Evolutionary conservation across 2,329 filamentous ascomycete species (phyloP).

Genomic region (Aspergillus phoenicis): DNA sequence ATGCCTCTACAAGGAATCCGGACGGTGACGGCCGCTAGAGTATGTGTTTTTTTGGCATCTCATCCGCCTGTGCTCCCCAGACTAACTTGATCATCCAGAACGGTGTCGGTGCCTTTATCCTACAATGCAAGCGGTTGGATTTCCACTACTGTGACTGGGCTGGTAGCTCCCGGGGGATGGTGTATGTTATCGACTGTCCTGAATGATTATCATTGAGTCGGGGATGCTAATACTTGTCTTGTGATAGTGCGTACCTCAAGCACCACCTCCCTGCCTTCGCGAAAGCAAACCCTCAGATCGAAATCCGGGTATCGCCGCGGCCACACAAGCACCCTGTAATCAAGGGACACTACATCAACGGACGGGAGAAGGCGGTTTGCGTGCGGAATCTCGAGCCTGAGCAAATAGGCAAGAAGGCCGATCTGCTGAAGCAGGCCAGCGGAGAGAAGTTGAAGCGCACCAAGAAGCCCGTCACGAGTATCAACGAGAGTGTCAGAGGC

Average conservation of each 20-base stretch:
- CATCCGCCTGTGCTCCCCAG: background rate
- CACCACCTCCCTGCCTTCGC: slow-evolving; percentile 76
- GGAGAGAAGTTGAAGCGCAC: slow-evolving; percentile 55
- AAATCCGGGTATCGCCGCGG: slow-evolving; percentile 87
- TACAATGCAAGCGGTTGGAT: slow-evolving; percentile 94
- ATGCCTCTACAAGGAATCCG: slow-evolving; percentile 54
- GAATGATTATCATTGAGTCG: background rate
- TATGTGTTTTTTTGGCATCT: slow-evolving; percentile 38
- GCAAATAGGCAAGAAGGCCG: slow-evolving; percentile 78
- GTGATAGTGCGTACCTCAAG: slow-evolving; percentile 74
- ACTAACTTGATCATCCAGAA: slow-evolving; percentile 62
- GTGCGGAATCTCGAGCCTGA: slow-evolving; percentile 81
- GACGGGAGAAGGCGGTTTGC: slow-evolving; percentile 79
- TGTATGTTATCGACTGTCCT: slow-evolving; percentile 57
- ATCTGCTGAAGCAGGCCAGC: slow-evolving; percentile 50
- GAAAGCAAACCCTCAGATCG: slow-evolving; percentile 78
- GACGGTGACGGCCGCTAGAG: slow-evolving; percentile 59
- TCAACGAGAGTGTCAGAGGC: slow-evolving; percentile 66
- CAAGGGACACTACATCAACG: slow-evolving; percentile 90
- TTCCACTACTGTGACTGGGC: slow-evolving; percentile 98
- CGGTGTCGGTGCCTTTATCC: slow-evolving; percentile 92
- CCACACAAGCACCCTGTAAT: slow-evolving; percentile 89
- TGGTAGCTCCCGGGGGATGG: slow-evolving; percentile 92
- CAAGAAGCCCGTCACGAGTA: slow-evolving; percentile 61
- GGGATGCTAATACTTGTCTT: slow-evolving; percentile 3